A percentile compares a stretch with the other conserved stretches of the same genome.
Conservation (phyloP, 306 rosid genomes). For the Dryas octopetala region DNA sequence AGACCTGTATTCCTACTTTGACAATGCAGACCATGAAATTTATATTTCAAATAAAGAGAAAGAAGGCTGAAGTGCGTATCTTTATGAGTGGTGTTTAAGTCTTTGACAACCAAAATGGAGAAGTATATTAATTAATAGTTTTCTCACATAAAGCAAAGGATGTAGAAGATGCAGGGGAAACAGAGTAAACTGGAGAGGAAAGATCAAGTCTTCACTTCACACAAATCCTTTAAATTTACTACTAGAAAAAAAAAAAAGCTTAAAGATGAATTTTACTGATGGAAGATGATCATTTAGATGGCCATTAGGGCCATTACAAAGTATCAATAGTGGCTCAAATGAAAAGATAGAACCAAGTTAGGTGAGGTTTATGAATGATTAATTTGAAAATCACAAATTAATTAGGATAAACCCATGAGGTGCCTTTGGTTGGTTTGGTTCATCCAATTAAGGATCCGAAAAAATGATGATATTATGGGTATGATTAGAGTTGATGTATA, state of each 20-base stretch:
- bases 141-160: no score
- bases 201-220: no score
- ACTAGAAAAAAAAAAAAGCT: no score
- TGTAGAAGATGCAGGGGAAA: no score
- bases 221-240: neutral
- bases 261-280: neutral
- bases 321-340: neutral
- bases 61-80: slow-evolving; percentile 16
- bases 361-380: neutral
- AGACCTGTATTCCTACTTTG: slow-evolving; percentile 26
- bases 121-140: no score
- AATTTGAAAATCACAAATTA: neutral
- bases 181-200: no score
- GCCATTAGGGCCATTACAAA: neutral
- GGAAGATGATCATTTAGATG: neutral
- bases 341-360: neutral
- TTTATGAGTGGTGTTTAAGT: slow-evolving; percentile 14
- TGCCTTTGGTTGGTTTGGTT: neutral
- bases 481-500: slow-evolving; percentile 56
- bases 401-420: neutral
- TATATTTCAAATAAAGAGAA: neutral
- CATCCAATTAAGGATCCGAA: slow-evolving; percentile 3
- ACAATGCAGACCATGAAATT: neutral
- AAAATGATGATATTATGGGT: slow-evolving; percentile 28
- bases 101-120: no score